Evolutionary conservation across 768 basidiomycete genomes (phyloP), one percentile per base, ranked within the genome.

Genomic region (Mycena haematopus): DNA sequence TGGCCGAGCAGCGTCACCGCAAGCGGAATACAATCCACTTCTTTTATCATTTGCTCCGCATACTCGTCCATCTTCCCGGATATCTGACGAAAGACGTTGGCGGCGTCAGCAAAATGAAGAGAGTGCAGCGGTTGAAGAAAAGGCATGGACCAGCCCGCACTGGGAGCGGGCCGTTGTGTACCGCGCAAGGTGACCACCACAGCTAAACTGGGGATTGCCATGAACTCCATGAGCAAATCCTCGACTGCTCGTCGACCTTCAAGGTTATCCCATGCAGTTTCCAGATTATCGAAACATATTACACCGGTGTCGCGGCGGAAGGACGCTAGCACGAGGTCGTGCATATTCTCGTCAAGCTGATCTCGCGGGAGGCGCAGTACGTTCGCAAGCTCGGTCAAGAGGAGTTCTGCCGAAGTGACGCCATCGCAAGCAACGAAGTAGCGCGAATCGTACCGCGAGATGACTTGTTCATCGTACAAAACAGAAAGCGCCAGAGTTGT

Each of bases 351-450:
- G 60, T 65, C 66, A 15, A 64, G 66, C 44, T 64, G 60, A 21
- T 68, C 56, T 11, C 63, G 62, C 33, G 66, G 63, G 21, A 68
- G 55, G 3, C 66, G 62, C 29, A 65, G 63, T 15, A 68, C 66
- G 29, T 64, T 68, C 14, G 66, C 66, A 29, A 68, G 66, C 54
- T 68, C 63, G n/a, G 63, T 65, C 5, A 68, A 59, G 40, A 68
- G 63, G 13, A 68, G 63, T 42, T 68, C 66, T 29, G 63, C 60
- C 3, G 66, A 68, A 2, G 63, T 68, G 19, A 68, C 63, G 36
- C 66, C 66, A 31, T 68, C 66, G 42, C 66, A 68, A 3, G 66
- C 62, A 25, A 68, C 66, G 44, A 68, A 68, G 24, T 65, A 68
- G 25, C 66, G 63, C 6, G 59, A 56, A 11, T 65, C 57, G 60